A percentile compares a stretch with the other conserved stretches of the same genome.
Evolutionary conservation across 352 stramenopile species (phyloP).

Genomic region (Globisporangium spinosum): DNA sequence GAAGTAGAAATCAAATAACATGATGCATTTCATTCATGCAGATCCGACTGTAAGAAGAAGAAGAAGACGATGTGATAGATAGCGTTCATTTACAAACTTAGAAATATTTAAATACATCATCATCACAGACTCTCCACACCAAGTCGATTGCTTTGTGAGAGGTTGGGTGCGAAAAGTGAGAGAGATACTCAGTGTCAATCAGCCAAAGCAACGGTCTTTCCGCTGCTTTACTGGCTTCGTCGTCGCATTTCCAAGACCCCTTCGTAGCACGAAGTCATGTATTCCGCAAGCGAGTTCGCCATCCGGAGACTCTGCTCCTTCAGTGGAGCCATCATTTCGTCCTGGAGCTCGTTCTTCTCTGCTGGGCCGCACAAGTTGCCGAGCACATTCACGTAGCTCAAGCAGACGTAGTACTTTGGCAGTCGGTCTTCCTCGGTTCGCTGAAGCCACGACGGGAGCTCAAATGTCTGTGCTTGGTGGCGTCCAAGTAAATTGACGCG

Average conservation of each 20-base stretch:
- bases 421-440: slow-evolving; percentile 32
- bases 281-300: slow-evolving; percentile 47
- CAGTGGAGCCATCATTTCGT: slow-evolving; percentile 18
- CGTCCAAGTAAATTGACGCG: slow-evolving; percentile 62
- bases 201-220: neutral
- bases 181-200: neutral
- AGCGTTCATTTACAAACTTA: slow-evolving; percentile 13
- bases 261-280: slow-evolving; percentile 63
- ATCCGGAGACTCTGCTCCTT: slow-evolving; percentile 36
- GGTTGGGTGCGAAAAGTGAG: neutral
- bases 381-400: slow-evolving; percentile 73
- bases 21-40: neutral
- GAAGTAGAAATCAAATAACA: neutral
- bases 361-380: slow-evolving; percentile 36
- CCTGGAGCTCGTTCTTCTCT: neutral
- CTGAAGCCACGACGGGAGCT: slow-evolving; percentile 51
- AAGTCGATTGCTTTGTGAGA: neutral
- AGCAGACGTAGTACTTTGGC: slow-evolving; percentile 78
- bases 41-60: neutral
- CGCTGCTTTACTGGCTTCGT: slow-evolving; percentile 31
- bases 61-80: neutral
- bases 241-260: slow-evolving; percentile 45
- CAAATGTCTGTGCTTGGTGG: slow-evolving; percentile 71
- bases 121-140: slow-evolving; percentile 2
- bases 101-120: slow-evolving; percentile 17